phyloP scores from a whole-genome alignment of 164 flowering plant genomes.

The Euptelea pleiosperma region DNA sequence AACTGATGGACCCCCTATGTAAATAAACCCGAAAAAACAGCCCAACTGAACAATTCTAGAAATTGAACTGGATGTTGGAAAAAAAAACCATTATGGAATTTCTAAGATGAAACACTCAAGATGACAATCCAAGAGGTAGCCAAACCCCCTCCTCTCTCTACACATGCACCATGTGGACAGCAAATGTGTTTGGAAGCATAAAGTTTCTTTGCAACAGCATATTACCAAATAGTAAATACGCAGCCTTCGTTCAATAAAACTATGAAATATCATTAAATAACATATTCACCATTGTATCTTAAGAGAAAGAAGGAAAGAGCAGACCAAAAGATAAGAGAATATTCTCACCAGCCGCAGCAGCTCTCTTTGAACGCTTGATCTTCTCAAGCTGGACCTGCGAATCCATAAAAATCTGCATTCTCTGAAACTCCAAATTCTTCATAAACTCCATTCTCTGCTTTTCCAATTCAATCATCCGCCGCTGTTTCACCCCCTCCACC shows the following conservation, averaged over 20 bases:
- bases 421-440: conserved; percentile 71
- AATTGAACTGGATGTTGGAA: background rate
- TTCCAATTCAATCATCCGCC: conserved; percentile 78
- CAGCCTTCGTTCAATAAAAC: too few species aligned
- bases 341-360: conserved; percentile 41
- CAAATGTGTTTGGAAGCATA: background rate
- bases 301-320: background rate
- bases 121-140: background rate
- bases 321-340: conserved; percentile 5
- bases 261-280: too few species aligned
- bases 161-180: background rate
- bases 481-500: conserved; percentile 69
- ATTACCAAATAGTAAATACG: too few species aligned
- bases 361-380: conserved; percentile 58
- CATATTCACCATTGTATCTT: too few species aligned
- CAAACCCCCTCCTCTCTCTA: background rate
- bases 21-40: too few species aligned
- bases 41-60: background rate
- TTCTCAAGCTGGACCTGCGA: conserved; percentile 79
- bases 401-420: conserved; percentile 82
- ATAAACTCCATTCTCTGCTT: conserved; percentile 81
- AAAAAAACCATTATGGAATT: too few species aligned
- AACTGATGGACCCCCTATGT: too few species aligned
- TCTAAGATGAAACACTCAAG: too few species aligned
- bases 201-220: too few species aligned